Conservation (phyloP, 2,329 filamentous ascomycete species). For the Phaeosphaeria sp. region DNA sequence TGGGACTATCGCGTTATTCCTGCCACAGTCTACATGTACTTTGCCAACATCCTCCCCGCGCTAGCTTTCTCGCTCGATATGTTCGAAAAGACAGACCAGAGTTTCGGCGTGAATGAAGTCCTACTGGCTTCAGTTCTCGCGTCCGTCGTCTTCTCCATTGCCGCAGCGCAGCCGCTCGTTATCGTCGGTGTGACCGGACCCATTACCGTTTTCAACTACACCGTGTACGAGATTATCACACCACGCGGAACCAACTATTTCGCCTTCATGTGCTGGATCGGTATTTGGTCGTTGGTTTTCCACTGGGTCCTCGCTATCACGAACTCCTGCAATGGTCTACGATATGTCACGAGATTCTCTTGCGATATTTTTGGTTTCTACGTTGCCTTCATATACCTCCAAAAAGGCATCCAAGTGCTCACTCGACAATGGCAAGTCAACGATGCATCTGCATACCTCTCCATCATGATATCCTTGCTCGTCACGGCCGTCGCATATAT, state of each 20-base stretch:
- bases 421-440: slow-evolving; percentile 72
- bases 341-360: slow-evolving; percentile 88
- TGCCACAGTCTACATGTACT: slow-evolving; percentile 91
- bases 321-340: slow-evolving; percentile 87
- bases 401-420: slow-evolving; percentile 88
- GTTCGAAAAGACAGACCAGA: slow-evolving; percentile 85
- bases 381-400: slow-evolving; percentile 88
- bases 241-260: slow-evolving; percentile 82
- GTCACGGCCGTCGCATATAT: slow-evolving; percentile 80
- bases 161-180: slow-evolving; percentile 83
- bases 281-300: slow-evolving; percentile 83
- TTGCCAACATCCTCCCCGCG: slow-evolving; percentile 88
- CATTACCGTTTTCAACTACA: slow-evolving; percentile 94
- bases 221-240: slow-evolving; percentile 86
- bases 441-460: slow-evolving; percentile 75
- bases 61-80: slow-evolving; percentile 91
- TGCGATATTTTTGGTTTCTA: slow-evolving; percentile 96
- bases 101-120: slow-evolving; percentile 90
- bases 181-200: slow-evolving; percentile 94
- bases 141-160: slow-evolving; percentile 78
- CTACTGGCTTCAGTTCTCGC: slow-evolving; percentile 85
- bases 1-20: slow-evolving; percentile 91
- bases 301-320: slow-evolving; percentile 84
- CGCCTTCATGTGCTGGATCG: slow-evolving; percentile 91
- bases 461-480: slow-evolving; percentile 76